Conservation (phyloP, 192 early-diverging fungal species). For the Podila epigama region DNA sequence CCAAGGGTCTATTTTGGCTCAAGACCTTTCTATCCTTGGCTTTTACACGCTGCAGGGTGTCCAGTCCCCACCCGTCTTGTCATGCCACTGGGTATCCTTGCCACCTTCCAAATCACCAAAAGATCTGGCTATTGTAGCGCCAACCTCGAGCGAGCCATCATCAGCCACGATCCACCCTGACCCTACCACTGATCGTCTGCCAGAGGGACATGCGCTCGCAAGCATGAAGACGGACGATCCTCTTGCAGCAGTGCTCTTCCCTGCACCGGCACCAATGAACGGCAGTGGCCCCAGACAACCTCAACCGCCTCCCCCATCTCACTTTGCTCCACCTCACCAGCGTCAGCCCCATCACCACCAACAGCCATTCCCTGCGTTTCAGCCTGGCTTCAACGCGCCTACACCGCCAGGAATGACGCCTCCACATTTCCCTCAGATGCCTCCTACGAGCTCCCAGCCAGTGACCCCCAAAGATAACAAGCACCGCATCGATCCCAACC, state of each 20-base stretch:
- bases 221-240: constrained; percentile 11
- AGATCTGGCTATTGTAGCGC: neutral
- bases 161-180: neutral
- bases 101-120: constrained; percentile 6
- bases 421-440: constrained; percentile 16
- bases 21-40: constrained; percentile 40
- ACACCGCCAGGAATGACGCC: constrained; percentile 3
- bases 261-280: neutral
- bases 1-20: constrained; percentile 25
- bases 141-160: neutral
- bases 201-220: neutral
- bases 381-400: constrained; percentile 7
- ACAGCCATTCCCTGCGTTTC: neutral
- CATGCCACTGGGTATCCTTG: constrained; percentile 38
- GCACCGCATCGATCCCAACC: too few species aligned
- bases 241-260: constrained; percentile 12
- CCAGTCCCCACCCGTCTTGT: constrained; percentile 39
- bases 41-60: constrained; percentile 18
- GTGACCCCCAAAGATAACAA: neutral
- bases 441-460: constrained; percentile 16
- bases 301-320: neutral
- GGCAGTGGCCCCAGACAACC: neutral
- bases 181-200: neutral
- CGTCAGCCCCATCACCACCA: constrained; percentile 14
- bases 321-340: constrained; percentile 3